A percentile compares a stretch with the other conserved stretches of the same genome.
Conservation (phyloP, 2,329 filamentous ascomycete genomes). For the Amauroascus verrucosus region DNA sequence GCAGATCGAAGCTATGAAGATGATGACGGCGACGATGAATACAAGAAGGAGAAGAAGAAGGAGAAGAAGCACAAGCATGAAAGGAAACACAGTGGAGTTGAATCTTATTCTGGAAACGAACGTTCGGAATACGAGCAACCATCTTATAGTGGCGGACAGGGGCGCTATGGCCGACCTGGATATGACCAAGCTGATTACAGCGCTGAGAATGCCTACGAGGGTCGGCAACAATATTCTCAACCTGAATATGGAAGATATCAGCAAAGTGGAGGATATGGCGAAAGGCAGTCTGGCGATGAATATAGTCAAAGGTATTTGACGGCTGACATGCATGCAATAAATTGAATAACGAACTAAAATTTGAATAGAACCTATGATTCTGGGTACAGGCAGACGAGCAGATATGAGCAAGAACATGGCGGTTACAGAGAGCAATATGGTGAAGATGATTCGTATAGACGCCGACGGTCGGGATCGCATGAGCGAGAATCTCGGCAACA, state of each 20-base stretch:
- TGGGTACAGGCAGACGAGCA: not conserved
- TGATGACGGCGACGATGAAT: slow-evolving; percentile 7
- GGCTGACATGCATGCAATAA: not conserved
- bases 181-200: slow-evolving; percentile 3
- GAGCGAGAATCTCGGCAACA: slow-evolving; percentile 14
- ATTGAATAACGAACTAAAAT: not conserved
- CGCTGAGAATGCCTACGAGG: not conserved
- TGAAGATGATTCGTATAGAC: not conserved
- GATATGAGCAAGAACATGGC: slow-evolving; percentile 7
- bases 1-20: slow-evolving; percentile 8
- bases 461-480: slow-evolving; percentile 10
- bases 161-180: slow-evolving; percentile 4
- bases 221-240: slow-evolving; percentile 6
- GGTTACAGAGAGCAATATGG: slow-evolving; percentile 7
- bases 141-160: slow-evolving; percentile 6
- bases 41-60: slow-evolving; percentile 13
- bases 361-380: slow-evolving; percentile 4
- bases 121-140: slow-evolving; percentile 8
- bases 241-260: slow-evolving; percentile 5
- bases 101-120: slow-evolving; percentile 13
- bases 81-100: slow-evolving; percentile 9
- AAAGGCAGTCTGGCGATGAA: not conserved
- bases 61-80: slow-evolving; percentile 11
- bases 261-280: slow-evolving; percentile 1
- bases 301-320: not conserved